Evolutionary conservation across 345 rosid species (phyloP), one percentile per base, ranked within the genome.

Genomic region (Camelina neglecta): DNA sequence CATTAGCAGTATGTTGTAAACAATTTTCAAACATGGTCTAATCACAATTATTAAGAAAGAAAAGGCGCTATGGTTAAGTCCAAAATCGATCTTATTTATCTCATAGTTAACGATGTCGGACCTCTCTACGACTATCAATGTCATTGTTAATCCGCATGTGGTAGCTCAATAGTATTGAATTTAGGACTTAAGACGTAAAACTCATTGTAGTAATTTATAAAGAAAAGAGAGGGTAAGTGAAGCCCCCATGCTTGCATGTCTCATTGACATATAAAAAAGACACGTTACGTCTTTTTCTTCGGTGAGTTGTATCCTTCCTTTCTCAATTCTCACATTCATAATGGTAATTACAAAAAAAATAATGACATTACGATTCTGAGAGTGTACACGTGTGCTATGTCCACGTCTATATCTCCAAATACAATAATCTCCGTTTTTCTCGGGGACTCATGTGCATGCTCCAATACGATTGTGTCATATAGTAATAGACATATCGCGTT

Each of bases 171-270:
- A 59, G 24, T 38, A 9, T 35, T 35, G 44, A 18, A 33, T 33
- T 20, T 58, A 33, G 23, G 13, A 15, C 20, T 33, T 1, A 42
- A 42, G 47, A 41, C 47, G 47, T 42, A 42, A 42, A 42, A 42
- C n/a, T 11, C n/a, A 42, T 12, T 11, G 5, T 12, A 42, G 47
- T 42, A 44, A 49, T 35, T 2, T 75, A 54, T 15, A 58, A 24
- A 24, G 33, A 50, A 60, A 36, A 41, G 33, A 24, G 39, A 61
- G 50, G 36, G 76, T 65, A 36, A 36, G 63, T 50, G 62, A 65
- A 72, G 57, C 77, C 81, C 77, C 81, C 77, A 78, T 78, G 70
- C 81, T 72, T 53, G 77, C 47, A 72, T 72, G 81, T 78, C 77
- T 72, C 53, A 51, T 66, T 23, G 45, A 44, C 42, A 67, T 59